Evolutionary conservation across 1,284 basidiomycete genomes (phyloP), one percentile per base, ranked within the genome.

Genomic region (Ganoderma meredithae): DNA sequence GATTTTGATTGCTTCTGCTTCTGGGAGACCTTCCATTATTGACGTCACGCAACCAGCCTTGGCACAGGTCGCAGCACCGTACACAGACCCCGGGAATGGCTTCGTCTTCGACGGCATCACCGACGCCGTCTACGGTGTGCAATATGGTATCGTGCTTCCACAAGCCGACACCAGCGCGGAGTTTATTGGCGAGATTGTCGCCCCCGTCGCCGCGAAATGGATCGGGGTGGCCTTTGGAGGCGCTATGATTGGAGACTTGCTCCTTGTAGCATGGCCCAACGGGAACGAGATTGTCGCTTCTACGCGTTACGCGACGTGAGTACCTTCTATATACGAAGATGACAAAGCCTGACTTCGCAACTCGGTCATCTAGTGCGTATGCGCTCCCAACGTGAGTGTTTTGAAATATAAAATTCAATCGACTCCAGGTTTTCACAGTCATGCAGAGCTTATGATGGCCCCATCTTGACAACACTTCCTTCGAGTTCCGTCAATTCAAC

Each of bases 131-230:
- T 83, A 88, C 72, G 63, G 74, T 25, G 85, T 88, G 6, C 83
- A 82, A 31, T 86, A 85, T 72, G 88, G 87, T 66, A 84, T 83
- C 68, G 79, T 85, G 47, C 86, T 89, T 72, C 87, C 87, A 25
- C 84, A 85, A 22, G 74, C 83, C 15, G 78, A 76, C 8, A 77
- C 79, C n/a, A 79, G 79, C 22, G 80, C 78, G 36, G 88, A 90
- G 73, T 90, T 89, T 75, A 87, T 90, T 71, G 89, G 84, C 66
- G 86, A 88, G 76, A 85, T 90, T 63, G 84, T 89, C 41, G 84
- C 86, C 10, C 88, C 89, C 3, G 79, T 86, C 61, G 81, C 74
- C 8, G 82, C 82, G 10, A 75, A 82, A 80, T 90, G 88, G 88
- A 83, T 83, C 19, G 87, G 88, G 60, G 75, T 84, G 36, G 79